phyloP scores from a whole-genome alignment of 192 early-diverging fungal genomes.

The Backusella circina region DNA sequence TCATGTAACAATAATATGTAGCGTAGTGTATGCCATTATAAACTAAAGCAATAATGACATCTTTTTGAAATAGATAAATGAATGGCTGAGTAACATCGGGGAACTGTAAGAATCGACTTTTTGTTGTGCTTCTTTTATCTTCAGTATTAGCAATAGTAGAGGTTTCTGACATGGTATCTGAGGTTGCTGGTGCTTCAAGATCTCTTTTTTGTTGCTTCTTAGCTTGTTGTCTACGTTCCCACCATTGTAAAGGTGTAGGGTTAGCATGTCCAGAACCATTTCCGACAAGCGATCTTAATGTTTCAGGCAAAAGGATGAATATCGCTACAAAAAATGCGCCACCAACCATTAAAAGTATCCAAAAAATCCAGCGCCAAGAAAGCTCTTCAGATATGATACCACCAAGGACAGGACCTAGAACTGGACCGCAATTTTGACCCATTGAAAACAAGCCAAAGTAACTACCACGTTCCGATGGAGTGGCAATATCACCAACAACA shows the following conservation, averaged over 20 bases:
- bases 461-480: constrained; percentile 5
- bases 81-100: constrained; percentile 31
- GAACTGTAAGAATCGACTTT: constrained; percentile 30
- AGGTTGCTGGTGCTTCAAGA: not conserved
- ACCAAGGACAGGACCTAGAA: constrained; percentile 35
- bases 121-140: constrained; percentile 9
- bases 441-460: not conserved
- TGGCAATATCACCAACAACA: constrained; percentile 34
- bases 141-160: not conserved
- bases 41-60: constrained; percentile 26
- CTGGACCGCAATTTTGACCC: not conserved
- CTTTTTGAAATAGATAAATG: constrained; percentile 21
- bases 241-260: constrained; percentile 27
- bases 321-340: constrained; percentile 18
- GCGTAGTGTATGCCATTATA: constrained; percentile 33
- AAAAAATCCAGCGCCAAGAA: constrained; percentile 39
- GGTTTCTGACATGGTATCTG: not conserved
- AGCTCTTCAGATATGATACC: constrained; percentile 25
- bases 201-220: not conserved
- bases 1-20: constrained; percentile 37
- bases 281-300: constrained; percentile 38
- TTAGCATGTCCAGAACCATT: constrained; percentile 36
- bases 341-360: constrained; percentile 33
- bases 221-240: not conserved
- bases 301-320: constrained; percentile 43